Evolutionary conservation across 805 yeast species (phyloP), one percentile per base, ranked within the genome.

Genomic region (Candida hungchunana): DNA sequence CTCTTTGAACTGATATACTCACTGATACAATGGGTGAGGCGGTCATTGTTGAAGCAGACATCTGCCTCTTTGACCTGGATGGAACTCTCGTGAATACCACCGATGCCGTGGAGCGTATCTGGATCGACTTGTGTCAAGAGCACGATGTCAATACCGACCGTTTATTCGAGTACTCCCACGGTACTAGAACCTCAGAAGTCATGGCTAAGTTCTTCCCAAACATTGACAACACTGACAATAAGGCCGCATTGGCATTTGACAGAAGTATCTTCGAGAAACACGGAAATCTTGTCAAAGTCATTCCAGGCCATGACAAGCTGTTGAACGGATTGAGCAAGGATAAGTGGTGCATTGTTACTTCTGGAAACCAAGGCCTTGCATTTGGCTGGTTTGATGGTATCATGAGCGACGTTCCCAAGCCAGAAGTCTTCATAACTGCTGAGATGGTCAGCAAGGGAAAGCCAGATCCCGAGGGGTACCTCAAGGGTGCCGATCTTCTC

Each of bases 71-170:
- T 62, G 95, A 86, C 63, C 77, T 88, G 35, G 95, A 86, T 58
- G 95, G 95, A 36, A 86, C 95, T 19, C 67, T 86, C 55, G 86
- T 86, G 56, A 77, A 82, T 59, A 82, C 94, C 26, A 85, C 89
- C 41, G 78, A 77, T 37, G 86, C 93, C 40, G 84, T 85, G 44
- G 86, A 83, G 54, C 82, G 77, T 53, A 77, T 84, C 66, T 86
- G 95, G 95, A 74, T 73, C 52, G 80, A 77, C 41, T 73, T 82
- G 55, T 84, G 82, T 51, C 69, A 74, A 53, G 74, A 82, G 62
- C 77, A 86, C 43, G 74, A 73, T 55, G 79, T 81, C 38, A 76
- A 79, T 59, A 75, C 84, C 13, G 79, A 76, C 3, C 18, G 28
- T 5, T 30, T 51, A 12, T 52, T 45, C 28, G 43, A 50, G 25